These are phyloP conservation scores for Wickerhamomyces strasburgensis DNA, from an alignment of 805 yeast species.

Conservation along the genomic window DNA sequence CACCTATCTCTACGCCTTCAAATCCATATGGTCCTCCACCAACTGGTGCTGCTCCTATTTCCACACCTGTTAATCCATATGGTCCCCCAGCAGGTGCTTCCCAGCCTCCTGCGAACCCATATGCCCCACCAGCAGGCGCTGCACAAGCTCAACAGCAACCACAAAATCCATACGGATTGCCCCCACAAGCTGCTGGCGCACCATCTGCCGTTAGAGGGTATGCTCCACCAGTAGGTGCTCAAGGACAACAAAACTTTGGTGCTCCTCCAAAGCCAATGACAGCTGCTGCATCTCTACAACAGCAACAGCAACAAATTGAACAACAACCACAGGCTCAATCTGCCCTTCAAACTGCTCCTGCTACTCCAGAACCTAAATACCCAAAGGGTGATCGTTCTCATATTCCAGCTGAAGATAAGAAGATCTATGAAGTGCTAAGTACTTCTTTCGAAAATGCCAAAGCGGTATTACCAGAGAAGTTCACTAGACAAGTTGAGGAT, in stretches of 20 bases:
- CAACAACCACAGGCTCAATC: conserved; percentile 24
- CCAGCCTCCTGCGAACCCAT: conserved; percentile 32
- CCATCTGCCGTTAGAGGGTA: too few species aligned
- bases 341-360: conserved; percentile 13
- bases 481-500: conserved; percentile 67
- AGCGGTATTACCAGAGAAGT: conserved; percentile 71
- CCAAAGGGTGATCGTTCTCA: conserved; percentile 69
- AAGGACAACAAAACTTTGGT: neutral
- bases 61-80: conserved; percentile 2
- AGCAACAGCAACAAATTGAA: conserved; percentile 17
- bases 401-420: conserved; percentile 52
- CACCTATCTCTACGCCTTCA: conserved; percentile 12
- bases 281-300: conserved; percentile 13
- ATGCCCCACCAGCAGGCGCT: conserved; percentile 31
- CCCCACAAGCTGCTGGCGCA: conserved; percentile 14
- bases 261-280: conserved; percentile 10
- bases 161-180: conserved; percentile 26
- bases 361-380: conserved; percentile 25
- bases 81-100: conserved; percentile 16
- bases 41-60: conserved; percentile 1
- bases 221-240: conserved; percentile 33
- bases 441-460: conserved; percentile 54
- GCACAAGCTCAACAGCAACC: too few species aligned
- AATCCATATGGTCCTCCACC: conserved; percentile 33
- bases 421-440: conserved; percentile 54